Evolutionary conservation across 345 rosid species (phyloP).

Genomic region (Citrus medica): DNA sequence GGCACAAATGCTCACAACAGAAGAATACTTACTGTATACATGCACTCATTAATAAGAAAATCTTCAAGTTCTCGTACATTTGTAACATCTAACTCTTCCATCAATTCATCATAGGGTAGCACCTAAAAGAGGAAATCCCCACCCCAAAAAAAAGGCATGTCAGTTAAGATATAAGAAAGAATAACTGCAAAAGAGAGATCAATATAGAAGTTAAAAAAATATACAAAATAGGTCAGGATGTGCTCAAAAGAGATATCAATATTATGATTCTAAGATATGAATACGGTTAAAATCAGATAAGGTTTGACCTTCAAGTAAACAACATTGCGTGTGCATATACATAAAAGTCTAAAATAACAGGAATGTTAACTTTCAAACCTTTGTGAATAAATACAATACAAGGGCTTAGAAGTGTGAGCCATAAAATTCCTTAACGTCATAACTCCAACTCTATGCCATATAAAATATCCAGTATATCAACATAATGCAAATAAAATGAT

Average conservation of each 20-base stretch:
- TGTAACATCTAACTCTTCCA: conserved; percentile 82
- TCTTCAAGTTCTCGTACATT: conserved; percentile 99
- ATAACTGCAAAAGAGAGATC: conserved; percentile 6
- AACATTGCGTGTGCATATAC: neutral
- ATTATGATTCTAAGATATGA: neutral
- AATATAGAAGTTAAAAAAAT: neutral
- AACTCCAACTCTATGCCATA: neutral
- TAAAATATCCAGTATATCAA: neutral
- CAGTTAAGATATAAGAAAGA: conserved; percentile 13
- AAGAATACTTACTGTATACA: conserved; percentile 75
- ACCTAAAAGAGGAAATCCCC: conserved; percentile 38
- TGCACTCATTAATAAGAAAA: conserved; percentile 96
- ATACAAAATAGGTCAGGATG: neutral
- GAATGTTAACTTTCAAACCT: neutral
- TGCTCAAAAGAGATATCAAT: neutral
- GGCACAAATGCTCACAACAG: neutral
- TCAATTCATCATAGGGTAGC: conserved; percentile 75
- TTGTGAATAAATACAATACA: neutral
- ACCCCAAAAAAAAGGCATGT: neutral
- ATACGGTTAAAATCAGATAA: neutral
- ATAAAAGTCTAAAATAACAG: neutral
- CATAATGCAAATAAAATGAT: neutral
- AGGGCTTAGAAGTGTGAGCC: neutral
- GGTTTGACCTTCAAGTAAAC: neutral
- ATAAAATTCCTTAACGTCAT: neutral